Evolutionary conservation across 108 stramenopile genomes (phyloP).

Genomic region (Cylindrotheca fusiformis): DNA sequence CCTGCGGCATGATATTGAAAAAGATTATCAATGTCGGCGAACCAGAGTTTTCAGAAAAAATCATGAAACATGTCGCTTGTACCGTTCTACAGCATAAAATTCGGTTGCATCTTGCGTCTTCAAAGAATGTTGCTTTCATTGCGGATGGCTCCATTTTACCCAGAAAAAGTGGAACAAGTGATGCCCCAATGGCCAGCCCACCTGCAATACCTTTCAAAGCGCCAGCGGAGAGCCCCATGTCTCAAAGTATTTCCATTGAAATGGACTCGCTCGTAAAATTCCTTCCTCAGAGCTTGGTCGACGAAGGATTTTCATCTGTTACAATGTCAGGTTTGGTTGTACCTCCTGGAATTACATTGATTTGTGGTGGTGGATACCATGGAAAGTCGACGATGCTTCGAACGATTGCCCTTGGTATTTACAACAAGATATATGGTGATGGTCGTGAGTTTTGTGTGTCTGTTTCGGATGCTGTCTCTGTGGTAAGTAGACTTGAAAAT

Average conservation of each 20-base stretch:
- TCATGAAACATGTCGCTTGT: conserved; percentile 56
- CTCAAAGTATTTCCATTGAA: conserved; percentile 35
- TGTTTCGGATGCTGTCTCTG: conserved; percentile 69
- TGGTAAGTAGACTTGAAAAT: too few species aligned
- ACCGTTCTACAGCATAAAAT: conserved; percentile 62
- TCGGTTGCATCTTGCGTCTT: conserved; percentile 35
- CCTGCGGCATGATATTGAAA: too few species aligned
- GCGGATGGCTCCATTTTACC: conserved; percentile 79
- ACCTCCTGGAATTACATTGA: conserved; percentile 84
- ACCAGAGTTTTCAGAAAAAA: conserved; percentile 7
- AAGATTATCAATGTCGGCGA: too few species aligned
- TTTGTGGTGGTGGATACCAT: conserved; percentile 96
- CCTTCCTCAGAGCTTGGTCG: conserved; percentile 12
- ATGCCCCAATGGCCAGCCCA: conserved; percentile 71
- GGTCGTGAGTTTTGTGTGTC: conserved; percentile 88
- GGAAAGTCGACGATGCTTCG: conserved; percentile 93
- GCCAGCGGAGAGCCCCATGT: conserved; percentile 42
- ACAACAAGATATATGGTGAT: conserved; percentile 89
- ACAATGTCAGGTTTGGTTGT: conserved; percentile 78
- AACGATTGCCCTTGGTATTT: conserved; percentile 79
- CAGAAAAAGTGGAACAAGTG: conserved; percentile 72
- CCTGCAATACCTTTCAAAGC: conserved; percentile 72
- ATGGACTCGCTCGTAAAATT: conserved; percentile 49
- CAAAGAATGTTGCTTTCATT: conserved; percentile 74
- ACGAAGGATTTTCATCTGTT: conserved; percentile 19